Evolutionary conservation across 257 asterid species (phyloP).

Genomic region (Solanum habrochaites): DNA sequence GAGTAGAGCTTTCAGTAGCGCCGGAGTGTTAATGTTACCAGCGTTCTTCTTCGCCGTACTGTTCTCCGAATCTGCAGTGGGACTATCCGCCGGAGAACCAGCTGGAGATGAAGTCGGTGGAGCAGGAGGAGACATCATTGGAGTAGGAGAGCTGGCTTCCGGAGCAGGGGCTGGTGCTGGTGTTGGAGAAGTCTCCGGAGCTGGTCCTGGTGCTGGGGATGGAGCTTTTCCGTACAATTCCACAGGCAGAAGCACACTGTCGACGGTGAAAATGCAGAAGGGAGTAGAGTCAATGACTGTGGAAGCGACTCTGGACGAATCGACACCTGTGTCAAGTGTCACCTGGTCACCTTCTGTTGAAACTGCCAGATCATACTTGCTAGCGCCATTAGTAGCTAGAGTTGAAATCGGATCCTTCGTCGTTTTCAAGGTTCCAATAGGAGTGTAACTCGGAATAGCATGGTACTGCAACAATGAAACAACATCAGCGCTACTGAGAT

Average conservation of each 20-base stretch:
- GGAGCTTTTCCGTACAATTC: conserved; percentile 83
- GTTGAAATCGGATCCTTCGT: conserved; percentile 42
- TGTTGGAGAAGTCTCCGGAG: conserved; percentile 61
- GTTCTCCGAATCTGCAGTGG: conserved; percentile 59
- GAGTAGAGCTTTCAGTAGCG: conserved; percentile 17
- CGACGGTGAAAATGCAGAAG: conserved; percentile 74
- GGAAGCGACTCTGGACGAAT: conserved; percentile 71
- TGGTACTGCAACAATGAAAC: conserved; percentile 66
- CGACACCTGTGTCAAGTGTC: conserved; percentile 72
- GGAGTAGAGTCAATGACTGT: conserved; percentile 85
- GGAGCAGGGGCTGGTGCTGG: conserved; percentile 50
- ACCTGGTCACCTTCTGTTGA: conserved; percentile 71
- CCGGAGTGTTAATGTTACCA: conserved; percentile 28
- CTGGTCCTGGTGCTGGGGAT: conserved; percentile 80
- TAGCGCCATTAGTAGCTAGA: conserved; percentile 78
- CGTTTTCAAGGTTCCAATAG: conserved; percentile 63
- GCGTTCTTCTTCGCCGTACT: conserved; percentile 39
- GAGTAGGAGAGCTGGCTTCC: conserved; percentile 44
- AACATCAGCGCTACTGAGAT: conserved; percentile 58
- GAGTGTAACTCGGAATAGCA: conserved; percentile 66
- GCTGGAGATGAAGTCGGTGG: conserved; percentile 56
- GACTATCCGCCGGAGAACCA: conserved; percentile 52
- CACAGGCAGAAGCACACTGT: conserved; percentile 65
- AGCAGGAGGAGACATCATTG: conserved; percentile 62
- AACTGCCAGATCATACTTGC: conserved; percentile 53